phyloP scores from a whole-genome alignment of 495 filamentous ascomycete species.

The Podospora comata region DNA sequence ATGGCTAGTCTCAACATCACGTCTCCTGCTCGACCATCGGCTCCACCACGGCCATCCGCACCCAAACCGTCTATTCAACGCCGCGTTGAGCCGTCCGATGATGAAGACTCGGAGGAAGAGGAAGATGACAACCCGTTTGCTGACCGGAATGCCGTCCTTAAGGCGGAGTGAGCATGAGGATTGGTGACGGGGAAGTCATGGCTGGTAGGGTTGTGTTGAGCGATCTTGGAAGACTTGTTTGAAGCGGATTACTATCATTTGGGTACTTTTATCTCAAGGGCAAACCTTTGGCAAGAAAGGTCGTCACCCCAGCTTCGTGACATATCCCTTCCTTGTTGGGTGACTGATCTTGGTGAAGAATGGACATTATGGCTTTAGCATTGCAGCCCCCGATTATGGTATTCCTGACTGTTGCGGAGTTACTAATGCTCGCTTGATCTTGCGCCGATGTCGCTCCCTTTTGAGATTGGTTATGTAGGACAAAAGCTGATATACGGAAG shows the following conservation, averaged over 20 bases:
- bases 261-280: not conserved
- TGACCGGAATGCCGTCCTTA: conserved; percentile 58
- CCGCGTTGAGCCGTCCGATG: conserved; percentile 28
- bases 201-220: not conserved
- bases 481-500: too few relatives aligned
- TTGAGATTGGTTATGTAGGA: too few relatives aligned
- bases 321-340: not conserved
- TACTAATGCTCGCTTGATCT: too few relatives aligned
- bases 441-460: too few relatives aligned
- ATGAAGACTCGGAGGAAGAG: conserved; percentile 54
- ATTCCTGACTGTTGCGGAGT: too few relatives aligned
- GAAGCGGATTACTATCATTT: not conserved
- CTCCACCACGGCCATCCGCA: conserved; percentile 43
- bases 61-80: conserved; percentile 38
- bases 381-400: too few relatives aligned
- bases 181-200: not conserved
- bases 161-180: conserved; percentile 43
- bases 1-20: conserved; percentile 41
- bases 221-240: not conserved
- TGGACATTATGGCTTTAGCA: not conserved
- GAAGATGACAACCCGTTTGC: conserved; percentile 77
- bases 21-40: conserved; percentile 36
- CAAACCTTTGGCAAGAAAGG: not conserved
- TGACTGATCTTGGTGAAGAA: not conserved
- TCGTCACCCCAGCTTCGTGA: not conserved